Evolutionary conservation across 352 stramenopile genomes (phyloP).

Genomic region (Phytophthora idaei): DNA sequence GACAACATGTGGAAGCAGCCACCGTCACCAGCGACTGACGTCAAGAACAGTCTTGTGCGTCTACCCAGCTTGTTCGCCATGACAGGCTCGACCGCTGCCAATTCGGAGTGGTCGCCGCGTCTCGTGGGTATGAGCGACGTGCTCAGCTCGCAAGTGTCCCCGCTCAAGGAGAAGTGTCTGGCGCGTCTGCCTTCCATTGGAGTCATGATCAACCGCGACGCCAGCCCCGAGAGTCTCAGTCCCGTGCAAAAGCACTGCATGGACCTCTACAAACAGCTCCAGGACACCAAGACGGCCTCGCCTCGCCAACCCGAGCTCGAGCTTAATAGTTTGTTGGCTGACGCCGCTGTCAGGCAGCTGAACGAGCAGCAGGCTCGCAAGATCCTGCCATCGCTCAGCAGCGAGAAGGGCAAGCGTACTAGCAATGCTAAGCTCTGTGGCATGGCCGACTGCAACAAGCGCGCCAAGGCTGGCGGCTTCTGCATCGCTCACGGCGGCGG

Average conservation of each 20-base stretch:
- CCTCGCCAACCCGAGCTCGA: slow-evolving; percentile 35
- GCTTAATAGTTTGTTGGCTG: slow-evolving; percentile 54
- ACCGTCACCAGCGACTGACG: slow-evolving; percentile 20
- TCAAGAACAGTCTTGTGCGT: slow-evolving; percentile 44
- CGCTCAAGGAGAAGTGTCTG: slow-evolving; percentile 42
- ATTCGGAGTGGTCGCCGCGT: slow-evolving; percentile 48
- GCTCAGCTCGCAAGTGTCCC: slow-evolving; percentile 52
- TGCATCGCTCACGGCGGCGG: slow-evolving; percentile 85
- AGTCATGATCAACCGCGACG: slow-evolving; percentile 68
- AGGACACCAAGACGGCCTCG: slow-evolving; percentile 33
- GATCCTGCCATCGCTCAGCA: slow-evolving; percentile 25
- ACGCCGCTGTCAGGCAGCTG: slow-evolving; percentile 56
- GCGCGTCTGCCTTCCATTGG: slow-evolving; percentile 68
- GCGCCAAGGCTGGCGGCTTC: slow-evolving; percentile 78
- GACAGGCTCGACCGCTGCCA: slow-evolving; percentile 2
- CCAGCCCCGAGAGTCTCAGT: slow-evolving; percentile 49
- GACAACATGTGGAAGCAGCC: slow-evolving; percentile 39
- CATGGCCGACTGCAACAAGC: slow-evolving; percentile 75
- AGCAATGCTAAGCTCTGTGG: slow-evolving; percentile 82
- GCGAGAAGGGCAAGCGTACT: slow-evolving; percentile 52
- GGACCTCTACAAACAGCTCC: slow-evolving; percentile 68
- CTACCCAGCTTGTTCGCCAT: slow-evolving; percentile 62
- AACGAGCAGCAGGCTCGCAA: slow-evolving; percentile 37
- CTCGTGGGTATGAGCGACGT: slow-evolving; percentile 73
- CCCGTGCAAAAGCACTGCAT: slow-evolving; percentile 69